Evolutionary conservation across 768 basidiomycete genomes (phyloP), one percentile per base, ranked within the genome.

Genomic region (Mycena latifolia): DNA sequence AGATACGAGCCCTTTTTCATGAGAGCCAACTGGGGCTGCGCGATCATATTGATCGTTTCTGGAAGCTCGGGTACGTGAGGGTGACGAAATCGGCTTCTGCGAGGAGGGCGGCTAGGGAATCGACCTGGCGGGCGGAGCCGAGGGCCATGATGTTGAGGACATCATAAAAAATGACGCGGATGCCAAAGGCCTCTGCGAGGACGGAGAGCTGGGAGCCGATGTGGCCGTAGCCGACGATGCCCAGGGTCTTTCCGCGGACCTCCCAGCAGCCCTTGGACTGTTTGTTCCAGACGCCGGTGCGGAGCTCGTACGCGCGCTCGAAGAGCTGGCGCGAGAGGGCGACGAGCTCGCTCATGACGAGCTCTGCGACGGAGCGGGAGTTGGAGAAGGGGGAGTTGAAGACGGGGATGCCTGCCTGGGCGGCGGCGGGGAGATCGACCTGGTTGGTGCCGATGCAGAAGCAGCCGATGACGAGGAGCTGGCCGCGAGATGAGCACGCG

Each of bases 361-460:
- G 89, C 81, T 99, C 98, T 43, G 98, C 98, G 59, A 99, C 98
- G 1, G 98, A 99, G 71, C 98, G 94, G 33, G 98, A 99, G 84
- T 98, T 99, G 76, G 95, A 96, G 81, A 96, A 97, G 37, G 98
- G 98, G 8, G 98, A 99, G 79, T 99, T 99, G 86, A 99, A 99
- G 60, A 99, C 97, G 29, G 97, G 95, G 70, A 99, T 92, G 63
- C 98, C 98, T 56, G 93, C 89, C 58, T 88, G 88, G 37, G 92
- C 89, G 27, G 96, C 95, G 3, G 92, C 89, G 54, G 76, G 65
- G 50, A 99, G 89, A 76, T 98, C 96, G 70, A 99, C 98, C 79
- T 99, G 98, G 79, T 99, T 99, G 57, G 95, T 96, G 55, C 98
- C 98, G 70, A 99, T 99, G 81, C 98, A 99, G 87, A 99, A 99